phyloP scores from a whole-genome alignment of 495 filamentous ascomycete species.

The Tuber indicum region DNA sequence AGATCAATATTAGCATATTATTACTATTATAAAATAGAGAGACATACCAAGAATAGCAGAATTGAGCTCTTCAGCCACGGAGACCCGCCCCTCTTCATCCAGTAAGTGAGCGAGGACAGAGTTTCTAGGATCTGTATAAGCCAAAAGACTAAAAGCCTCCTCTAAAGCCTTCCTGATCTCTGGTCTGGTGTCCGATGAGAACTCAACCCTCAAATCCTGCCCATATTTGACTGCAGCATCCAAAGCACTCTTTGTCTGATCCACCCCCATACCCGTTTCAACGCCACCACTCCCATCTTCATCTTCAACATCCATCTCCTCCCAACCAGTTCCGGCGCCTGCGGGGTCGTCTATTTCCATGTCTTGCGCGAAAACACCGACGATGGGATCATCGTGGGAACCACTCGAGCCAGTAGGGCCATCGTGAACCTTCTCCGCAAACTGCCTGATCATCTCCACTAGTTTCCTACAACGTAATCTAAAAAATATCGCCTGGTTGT shows the following conservation, averaged over 20 bases:
- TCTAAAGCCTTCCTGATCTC: conserved; percentile 67
- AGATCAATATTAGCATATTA: conserved; percentile 22
- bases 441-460: conserved; percentile 87
- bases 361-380: conserved; percentile 59
- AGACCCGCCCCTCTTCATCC: conserved; percentile 64
- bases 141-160: conserved; percentile 83
- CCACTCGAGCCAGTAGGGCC: conserved; percentile 37
- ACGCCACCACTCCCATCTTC: conserved; percentile 50
- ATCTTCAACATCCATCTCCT: conserved; percentile 52
- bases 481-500: conserved; percentile 87
- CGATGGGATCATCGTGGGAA: conserved; percentile 38
- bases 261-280: conserved; percentile 49
- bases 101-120: conserved; percentile 70
- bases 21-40: conserved; percentile 12
- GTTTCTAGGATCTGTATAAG: conserved; percentile 72
- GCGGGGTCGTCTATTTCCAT: conserved; percentile 75
- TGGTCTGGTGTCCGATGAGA: conserved; percentile 58
- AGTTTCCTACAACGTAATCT: conserved; percentile 85
- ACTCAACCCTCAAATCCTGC: conserved; percentile 68
- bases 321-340: conserved; percentile 45
- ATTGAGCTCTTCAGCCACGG: conserved; percentile 90
- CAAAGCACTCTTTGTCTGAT: conserved; percentile 41
- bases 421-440: conserved; percentile 57
- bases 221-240: conserved; percentile 73
- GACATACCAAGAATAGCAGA: conserved; percentile 80